Percentiles rank a stretch among this genome's conserved stretches.
Evolutionary conservation across 148 eudicot species (phyloP).

Genomic region (Gaultheria prostrata): DNA sequence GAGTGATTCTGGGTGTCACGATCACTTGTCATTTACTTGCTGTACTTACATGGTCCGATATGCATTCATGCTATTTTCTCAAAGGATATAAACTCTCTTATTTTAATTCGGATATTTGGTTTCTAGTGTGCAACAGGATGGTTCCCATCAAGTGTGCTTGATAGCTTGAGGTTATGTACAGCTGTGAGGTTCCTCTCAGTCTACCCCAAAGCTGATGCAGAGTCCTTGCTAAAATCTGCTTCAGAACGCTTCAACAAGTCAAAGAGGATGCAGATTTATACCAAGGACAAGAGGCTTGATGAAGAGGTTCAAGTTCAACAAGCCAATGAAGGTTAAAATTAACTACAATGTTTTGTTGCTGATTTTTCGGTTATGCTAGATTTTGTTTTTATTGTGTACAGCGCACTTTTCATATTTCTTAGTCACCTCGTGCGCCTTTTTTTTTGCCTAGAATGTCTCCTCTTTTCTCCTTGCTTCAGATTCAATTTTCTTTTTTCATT

Average conservation of each 20-base stretch:
- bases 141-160: conserved; percentile 53
- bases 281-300: conserved; percentile 38
- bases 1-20: background rate
- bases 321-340: conserved; percentile 43
- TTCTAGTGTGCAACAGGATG: conserved; percentile 76
- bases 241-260: conserved; percentile 61
- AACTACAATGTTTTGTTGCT: background rate
- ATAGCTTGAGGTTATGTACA: conserved; percentile 55
- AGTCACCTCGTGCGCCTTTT: background rate
- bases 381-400: background rate
- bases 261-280: conserved; percentile 42
- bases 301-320: conserved; percentile 41
- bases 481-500: background rate
- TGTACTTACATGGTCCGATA: background rate
- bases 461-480: background rate
- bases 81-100: background rate
- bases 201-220: conserved; percentile 65
- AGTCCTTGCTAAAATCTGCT: conserved; percentile 41
- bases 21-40: background rate
- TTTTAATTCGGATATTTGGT: conserved; percentile 4
- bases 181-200: conserved; percentile 65
- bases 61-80: background rate
- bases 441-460: background rate
- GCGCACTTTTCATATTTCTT: background rate
- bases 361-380: background rate